Evolutionary conservation across 257 asterid species (phyloP).

Genomic region (Henckelia pumila): DNA sequence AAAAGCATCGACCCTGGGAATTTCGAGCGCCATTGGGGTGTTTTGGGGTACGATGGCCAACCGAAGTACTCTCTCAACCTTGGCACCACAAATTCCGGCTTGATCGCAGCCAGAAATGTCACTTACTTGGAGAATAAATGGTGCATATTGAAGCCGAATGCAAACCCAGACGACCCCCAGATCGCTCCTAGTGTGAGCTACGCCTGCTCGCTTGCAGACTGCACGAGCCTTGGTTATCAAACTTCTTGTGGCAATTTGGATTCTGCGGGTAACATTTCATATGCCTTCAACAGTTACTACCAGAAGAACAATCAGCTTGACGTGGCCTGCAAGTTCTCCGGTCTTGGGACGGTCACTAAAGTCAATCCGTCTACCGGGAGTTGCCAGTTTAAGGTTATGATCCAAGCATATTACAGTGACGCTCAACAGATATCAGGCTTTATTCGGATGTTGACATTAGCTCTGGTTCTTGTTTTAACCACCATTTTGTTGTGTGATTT

Average conservation of each 20-base stretch:
- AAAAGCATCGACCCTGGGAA: constrained; percentile 80
- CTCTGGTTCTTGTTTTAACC: constrained; percentile 31
- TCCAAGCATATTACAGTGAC: constrained; percentile 51
- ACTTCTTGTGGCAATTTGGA: constrained; percentile 69
- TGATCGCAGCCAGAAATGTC: constrained; percentile 48
- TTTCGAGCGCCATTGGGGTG: constrained; percentile 86
- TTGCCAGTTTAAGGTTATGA: constrained; percentile 62
- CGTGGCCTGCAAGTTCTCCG: constrained; percentile 60
- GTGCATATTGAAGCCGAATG: constrained; percentile 65
- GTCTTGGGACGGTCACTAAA: constrained; percentile 59
- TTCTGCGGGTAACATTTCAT: constrained; percentile 53
- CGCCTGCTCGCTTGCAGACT: constrained; percentile 69
- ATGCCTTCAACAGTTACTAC: constrained; percentile 76
- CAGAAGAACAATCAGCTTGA: constrained; percentile 65
- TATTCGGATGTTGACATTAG: constrained; percentile 20
- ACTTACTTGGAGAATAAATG: constrained; percentile 47
- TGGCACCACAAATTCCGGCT: constrained; percentile 51
- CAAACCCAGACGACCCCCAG: constrained; percentile 41
- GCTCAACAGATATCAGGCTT: constrained; percentile 27
- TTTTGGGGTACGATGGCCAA: constrained; percentile 56
- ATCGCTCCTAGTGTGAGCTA: constrained; percentile 63
- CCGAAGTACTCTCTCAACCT: constrained; percentile 64
- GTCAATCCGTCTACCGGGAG: constrained; percentile 62
- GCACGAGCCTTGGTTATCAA: constrained; percentile 67
- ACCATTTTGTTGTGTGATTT: constrained; percentile 40